Percentiles rank a stretch among this genome's conserved stretches.
These are phyloP conservation scores for Venturia pyrina DNA, from an alignment of 2,329 filamentous ascomycete species.

Conservation along the genomic window DNA sequence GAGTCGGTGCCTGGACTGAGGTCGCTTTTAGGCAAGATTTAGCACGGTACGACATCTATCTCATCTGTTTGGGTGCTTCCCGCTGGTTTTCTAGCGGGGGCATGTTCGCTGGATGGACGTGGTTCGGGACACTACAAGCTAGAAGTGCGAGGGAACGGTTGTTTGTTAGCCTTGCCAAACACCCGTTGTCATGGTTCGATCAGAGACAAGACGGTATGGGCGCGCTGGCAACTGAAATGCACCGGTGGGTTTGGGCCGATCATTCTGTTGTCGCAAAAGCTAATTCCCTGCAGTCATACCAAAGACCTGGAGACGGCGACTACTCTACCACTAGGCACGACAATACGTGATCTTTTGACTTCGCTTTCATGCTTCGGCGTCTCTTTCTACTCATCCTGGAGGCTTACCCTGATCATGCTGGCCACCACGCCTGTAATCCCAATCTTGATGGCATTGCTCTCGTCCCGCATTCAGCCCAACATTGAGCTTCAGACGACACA, in stretches of 20 bases:
- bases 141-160: constrained; percentile 51
- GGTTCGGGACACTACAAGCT: constrained; percentile 74
- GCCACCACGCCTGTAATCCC: constrained; percentile 35
- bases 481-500: constrained; percentile 60
- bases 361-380: constrained; percentile 56
- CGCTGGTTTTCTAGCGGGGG: constrained; percentile 58
- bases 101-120: constrained; percentile 62
- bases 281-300: constrained; percentile 53
- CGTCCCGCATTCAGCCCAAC: constrained; percentile 50
- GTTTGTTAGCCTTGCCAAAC: constrained; percentile 59
- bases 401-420: constrained; percentile 69
- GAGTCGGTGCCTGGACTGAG: constrained; percentile 41
- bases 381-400: constrained; percentile 74
- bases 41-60: constrained; percentile 24
- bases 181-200: constrained; percentile 78
- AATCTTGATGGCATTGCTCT: constrained; percentile 53
- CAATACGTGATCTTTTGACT: constrained; percentile 55
- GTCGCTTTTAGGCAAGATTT: constrained; percentile 40
- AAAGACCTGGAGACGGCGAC: constrained; percentile 71
- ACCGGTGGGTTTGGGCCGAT: constrained; percentile 49
- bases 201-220: constrained; percentile 58
- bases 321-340: constrained; percentile 67
- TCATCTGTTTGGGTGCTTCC: constrained; percentile 52
- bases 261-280: constrained; percentile 14
- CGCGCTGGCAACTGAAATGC: constrained; percentile 59